phyloP scores from a whole-genome alignment of 2,329 filamentous ascomycete genomes.

The Xylaria sp. region DNA sequence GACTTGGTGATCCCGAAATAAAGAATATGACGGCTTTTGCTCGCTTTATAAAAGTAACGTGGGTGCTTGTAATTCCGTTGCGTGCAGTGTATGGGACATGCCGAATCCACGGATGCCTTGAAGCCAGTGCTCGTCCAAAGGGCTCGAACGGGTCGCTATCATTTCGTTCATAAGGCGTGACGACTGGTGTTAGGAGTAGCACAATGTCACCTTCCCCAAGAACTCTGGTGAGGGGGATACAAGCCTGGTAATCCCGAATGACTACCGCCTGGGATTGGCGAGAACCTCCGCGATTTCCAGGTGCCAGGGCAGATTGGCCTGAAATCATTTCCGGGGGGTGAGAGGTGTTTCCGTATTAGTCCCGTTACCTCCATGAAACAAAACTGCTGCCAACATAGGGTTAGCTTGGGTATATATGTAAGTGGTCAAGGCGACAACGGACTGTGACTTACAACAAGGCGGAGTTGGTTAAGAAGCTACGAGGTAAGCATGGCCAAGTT shows the following conservation, averaged over 20 bases:
- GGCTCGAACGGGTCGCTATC: slow-evolving; percentile 65
- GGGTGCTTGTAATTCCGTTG: slow-evolving; percentile 57
- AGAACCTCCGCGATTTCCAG: slow-evolving; percentile 30
- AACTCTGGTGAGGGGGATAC: slow-evolving; percentile 43
- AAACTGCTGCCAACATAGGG: slow-evolving; percentile 7
- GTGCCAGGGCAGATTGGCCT: slow-evolving; percentile 25
- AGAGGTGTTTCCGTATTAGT: slow-evolving; percentile 20
- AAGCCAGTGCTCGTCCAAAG: slow-evolving; percentile 58
- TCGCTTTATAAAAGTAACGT: slow-evolving; percentile 57
- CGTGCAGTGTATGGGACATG: slow-evolving; percentile 67
- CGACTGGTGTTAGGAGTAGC: slow-evolving; percentile 56
- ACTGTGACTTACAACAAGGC: slow-evolving; percentile 10
- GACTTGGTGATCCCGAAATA: slow-evolving; percentile 44
- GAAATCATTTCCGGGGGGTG: slow-evolving; percentile 31
- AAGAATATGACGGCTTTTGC: slow-evolving; percentile 58
- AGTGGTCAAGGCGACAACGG: not conserved
- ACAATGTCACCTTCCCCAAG: slow-evolving; percentile 49
- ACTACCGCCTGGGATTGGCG: slow-evolving; percentile 28
- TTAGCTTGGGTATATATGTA: slow-evolving; percentile 5
- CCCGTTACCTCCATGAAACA: slow-evolving; percentile 26
- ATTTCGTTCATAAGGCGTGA: slow-evolving; percentile 40
- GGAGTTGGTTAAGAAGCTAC: slow-evolving; percentile 14
- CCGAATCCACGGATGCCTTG: slow-evolving; percentile 55
- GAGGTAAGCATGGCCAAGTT: slow-evolving; percentile 18
- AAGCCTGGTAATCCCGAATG: slow-evolving; percentile 33